Evolutionary conservation across 306 rosid species (phyloP).

Genomic region (Biancaea sappan): DNA sequence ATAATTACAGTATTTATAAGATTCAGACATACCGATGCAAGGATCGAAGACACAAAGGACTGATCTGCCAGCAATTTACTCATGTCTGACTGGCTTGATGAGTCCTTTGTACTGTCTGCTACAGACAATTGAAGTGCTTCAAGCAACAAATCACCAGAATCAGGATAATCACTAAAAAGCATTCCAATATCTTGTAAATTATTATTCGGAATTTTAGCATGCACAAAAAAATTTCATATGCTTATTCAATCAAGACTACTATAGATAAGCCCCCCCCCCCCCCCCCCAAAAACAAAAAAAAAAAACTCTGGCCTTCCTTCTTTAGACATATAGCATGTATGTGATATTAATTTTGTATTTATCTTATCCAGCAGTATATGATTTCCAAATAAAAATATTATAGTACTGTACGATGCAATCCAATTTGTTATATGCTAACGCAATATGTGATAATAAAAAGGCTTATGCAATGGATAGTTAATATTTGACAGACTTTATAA

Average conservation of each 20-base stretch:
- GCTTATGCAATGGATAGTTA: neutral
- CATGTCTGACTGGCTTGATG: slow-evolving; percentile 70
- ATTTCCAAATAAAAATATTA: no score
- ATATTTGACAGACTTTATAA: no score
- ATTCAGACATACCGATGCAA: slow-evolving; percentile 70
- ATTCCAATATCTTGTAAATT: neutral
- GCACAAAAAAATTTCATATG: neutral
- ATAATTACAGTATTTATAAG: slow-evolving; percentile 25
- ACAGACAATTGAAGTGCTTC: slow-evolving; percentile 90
- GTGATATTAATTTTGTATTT: neutral
- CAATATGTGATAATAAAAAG: neutral
- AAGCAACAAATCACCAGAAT: slow-evolving; percentile 34
- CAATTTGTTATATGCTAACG: neutral
- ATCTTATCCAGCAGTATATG: no score
- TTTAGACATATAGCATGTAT: neutral
- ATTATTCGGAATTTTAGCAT: no score
- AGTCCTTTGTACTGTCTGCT: slow-evolving; percentile 61
- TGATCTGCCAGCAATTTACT: slow-evolving; percentile 87
- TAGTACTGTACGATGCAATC: no score
- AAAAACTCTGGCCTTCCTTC: neutral
- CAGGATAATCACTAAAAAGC: neutral
- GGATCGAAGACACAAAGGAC: slow-evolving; percentile 89
- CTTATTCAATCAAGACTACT: neutral
- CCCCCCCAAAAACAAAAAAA: no score
- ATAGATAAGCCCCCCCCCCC: no score